phyloP scores from a whole-genome alignment of 345 rosid species.

The Citrus mangshanensis region DNA sequence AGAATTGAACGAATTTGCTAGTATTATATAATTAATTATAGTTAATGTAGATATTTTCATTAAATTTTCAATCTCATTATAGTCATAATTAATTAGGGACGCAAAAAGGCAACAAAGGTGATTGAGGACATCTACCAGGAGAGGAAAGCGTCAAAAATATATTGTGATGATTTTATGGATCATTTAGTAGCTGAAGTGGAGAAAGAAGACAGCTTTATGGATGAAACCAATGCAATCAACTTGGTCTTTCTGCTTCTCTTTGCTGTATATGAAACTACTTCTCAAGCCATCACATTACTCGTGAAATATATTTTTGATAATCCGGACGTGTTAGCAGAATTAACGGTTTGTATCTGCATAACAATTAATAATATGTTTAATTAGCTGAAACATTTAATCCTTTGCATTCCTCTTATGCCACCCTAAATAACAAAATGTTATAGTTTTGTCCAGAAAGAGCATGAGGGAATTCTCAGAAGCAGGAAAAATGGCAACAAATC shows the following conservation, averaged over 20 bases:
- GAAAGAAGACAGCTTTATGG: constrained; percentile 18
- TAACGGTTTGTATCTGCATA: constrained; percentile 3
- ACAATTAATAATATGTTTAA: no score
- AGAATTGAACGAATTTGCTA: no score
- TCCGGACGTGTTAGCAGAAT: constrained; percentile 22
- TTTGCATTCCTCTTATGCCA: no score
- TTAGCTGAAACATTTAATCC: no score
- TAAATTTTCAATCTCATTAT: no score
- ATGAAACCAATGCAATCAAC: constrained; percentile 13
- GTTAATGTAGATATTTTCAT: no score
- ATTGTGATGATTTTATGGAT: constrained; percentile 31
- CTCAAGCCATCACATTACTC: constrained; percentile 24
- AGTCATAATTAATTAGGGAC: constrained; percentile 13
- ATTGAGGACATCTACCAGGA: constrained; percentile 15
- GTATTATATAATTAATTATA: no score
- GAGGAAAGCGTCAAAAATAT: constrained; percentile 21
- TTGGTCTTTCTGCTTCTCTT: constrained; percentile 26
- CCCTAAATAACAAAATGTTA: no score
- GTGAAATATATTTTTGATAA: constrained; percentile 24
- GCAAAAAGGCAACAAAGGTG: constrained; percentile 16
- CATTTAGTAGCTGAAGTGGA: constrained; percentile 24
- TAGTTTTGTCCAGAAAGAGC: constrained; percentile 25
- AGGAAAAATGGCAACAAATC: background rate
- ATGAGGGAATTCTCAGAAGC: constrained; percentile 25
- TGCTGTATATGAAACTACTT: constrained; percentile 33